Base-by-base conservation (phyloP, 805 yeast genomes). In the Teunomyces kruisii region DNA sequence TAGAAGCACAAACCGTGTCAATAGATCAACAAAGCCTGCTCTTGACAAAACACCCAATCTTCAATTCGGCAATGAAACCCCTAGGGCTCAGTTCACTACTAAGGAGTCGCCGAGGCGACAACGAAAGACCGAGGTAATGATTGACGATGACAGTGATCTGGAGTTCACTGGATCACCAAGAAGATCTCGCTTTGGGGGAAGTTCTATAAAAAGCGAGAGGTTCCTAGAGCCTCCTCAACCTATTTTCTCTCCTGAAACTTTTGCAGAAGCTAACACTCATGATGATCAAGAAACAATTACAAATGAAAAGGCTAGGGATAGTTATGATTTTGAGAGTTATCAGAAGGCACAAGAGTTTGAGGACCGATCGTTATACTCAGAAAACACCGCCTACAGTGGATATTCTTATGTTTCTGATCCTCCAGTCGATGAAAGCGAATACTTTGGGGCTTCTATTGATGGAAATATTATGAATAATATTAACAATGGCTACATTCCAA, bases 71-170 rank as follows among this genome's bases (percentile, higher is more conserved):
- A 39, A 40, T 17, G 55, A 50, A 3, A 43, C 87, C 6, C 80
- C 86, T 8, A 74, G 95, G 64, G 83, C 88, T 33, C 78, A 76
- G 41, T 84, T 76, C 55, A 84, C 94, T 2, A 68, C 79, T 43
- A 65, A 80, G 52, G 91, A 87, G 61, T 83, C 95, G 0, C 94
- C 96, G 28, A 77, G 72, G 45, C 78, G 90, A 59, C 74, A 74
- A 33, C 70, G 67, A 32, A 60, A 75, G 32, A 71, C 72, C 3
- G 73, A 83, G 5, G 68, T 82, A 3, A 64, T 77, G 10, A 73
- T 83, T 39, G 68, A 72, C 24, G 70, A 65, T 13, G 58, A 54
- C 7, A 56, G 51, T 29, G 67, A 62, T 12, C 59, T 57, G 15
- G 56, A 56, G 31, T 48, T 62, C 14, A 53, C 61, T n/a, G 70